phyloP scores from a whole-genome alignment of 148 eudicot genomes.

The Silene conica region DNA sequence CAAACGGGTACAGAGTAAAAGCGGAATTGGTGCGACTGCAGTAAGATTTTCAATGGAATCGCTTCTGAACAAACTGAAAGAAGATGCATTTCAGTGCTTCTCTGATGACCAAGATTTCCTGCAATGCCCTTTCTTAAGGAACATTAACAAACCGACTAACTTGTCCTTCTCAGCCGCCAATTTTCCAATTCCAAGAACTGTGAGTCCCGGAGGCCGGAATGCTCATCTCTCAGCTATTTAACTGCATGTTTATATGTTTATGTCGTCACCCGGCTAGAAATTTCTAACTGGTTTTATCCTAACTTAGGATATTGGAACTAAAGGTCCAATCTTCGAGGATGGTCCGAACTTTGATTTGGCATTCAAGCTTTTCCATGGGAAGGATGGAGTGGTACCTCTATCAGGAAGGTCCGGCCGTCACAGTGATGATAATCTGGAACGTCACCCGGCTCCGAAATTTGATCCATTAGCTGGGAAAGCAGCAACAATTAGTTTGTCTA shows the following conservation, averaged over 20 bases:
- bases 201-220: constrained; percentile 37
- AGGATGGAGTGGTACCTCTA: constrained; percentile 77
- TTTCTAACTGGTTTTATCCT: not conserved
- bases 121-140: constrained; percentile 74
- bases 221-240: not conserved
- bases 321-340: constrained; percentile 89
- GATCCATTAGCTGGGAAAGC: constrained; percentile 64
- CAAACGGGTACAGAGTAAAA: too few species aligned
- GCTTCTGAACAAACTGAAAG: constrained; percentile 40
- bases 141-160: constrained; percentile 61
- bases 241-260: not conserved
- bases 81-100: constrained; percentile 41
- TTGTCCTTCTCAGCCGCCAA: constrained; percentile 46
- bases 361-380: constrained; percentile 71
- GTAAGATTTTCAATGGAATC: constrained; percentile 39
- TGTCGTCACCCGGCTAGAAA: not conserved
- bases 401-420: constrained; percentile 28
- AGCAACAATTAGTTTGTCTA: constrained; percentile 70
- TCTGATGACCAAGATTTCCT: constrained; percentile 48
- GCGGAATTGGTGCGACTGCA: too few species aligned
- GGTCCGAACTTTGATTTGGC: constrained; percentile 73
- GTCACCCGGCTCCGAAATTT: constrained; percentile 39
- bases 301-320: constrained; percentile 47
- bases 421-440: constrained; percentile 26
- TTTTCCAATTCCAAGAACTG: constrained; percentile 34